A percentile compares a stretch with the other conserved stretches of the same genome.
Evolutionary conservation across 2,329 filamentous ascomycete genomes (phyloP).

Genomic region (Chaetomium olivaceum): DNA sequence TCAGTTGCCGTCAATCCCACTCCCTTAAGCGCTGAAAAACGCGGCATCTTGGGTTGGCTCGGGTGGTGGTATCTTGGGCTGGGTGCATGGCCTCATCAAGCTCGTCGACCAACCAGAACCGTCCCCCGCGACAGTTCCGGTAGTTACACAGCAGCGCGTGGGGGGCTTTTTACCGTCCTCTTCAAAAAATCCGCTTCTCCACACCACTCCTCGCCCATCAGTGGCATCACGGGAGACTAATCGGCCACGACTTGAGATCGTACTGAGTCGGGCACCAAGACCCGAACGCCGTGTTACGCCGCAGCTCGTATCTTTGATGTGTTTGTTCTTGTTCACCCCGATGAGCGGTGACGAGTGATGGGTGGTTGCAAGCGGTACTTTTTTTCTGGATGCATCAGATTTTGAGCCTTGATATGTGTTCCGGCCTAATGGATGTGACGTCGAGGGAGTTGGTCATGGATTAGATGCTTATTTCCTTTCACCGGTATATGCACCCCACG

Average conservation of each 20-base stretch:
- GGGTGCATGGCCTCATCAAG: not conserved
- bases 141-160: constrained; percentile 1
- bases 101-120: constrained; percentile 2
- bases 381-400: not conserved
- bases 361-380: not conserved
- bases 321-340: not conserved
- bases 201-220: not conserved
- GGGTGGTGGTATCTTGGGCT: not conserved
- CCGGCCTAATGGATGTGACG: not conserved
- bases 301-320: constrained; percentile 12
- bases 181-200: not conserved
- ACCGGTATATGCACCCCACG: not conserved
- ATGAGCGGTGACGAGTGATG: not conserved
- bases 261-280: not conserved
- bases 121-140: not conserved
- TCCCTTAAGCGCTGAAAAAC: not conserved
- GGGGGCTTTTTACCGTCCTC: not conserved
- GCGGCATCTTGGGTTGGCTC: not conserved
- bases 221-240: not conserved
- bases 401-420: not conserved
- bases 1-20: not conserved
- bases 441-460: not conserved
- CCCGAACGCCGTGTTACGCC: constrained; percentile 1
- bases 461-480: not conserved
- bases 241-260: not conserved